phyloP scores from a whole-genome alignment of 176 grass and related monocot species.

The Lolium perenne region DNA sequence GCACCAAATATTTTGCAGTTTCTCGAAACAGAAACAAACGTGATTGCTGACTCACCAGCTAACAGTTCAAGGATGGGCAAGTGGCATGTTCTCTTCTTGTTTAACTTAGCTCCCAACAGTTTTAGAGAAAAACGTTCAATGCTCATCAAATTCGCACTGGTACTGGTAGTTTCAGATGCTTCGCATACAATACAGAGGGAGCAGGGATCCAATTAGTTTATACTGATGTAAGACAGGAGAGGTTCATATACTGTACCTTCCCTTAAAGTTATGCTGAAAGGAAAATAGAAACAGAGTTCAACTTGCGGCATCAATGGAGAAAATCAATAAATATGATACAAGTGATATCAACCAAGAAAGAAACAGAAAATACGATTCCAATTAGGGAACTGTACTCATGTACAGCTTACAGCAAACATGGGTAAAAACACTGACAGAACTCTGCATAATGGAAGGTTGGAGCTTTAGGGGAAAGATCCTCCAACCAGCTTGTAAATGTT shows the following conservation, averaged over 20 bases:
- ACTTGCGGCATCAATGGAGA: background rate
- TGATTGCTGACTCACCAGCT: background rate
- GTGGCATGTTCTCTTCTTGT: background rate
- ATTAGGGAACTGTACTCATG: constrained; percentile 11
- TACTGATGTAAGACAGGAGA: background rate
- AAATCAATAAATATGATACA: constrained; percentile 37
- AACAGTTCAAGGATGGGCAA: background rate
- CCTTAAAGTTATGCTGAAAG: background rate
- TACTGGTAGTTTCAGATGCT: background rate
- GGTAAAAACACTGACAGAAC: background rate
- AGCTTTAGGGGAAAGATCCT: background rate
- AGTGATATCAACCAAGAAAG: constrained; percentile 22
- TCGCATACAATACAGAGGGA: background rate
- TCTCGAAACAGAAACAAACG: no score
- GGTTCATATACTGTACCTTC: background rate
- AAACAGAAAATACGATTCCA: constrained; percentile 6
- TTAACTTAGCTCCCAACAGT: background rate
- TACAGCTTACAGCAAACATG: constrained; percentile 20
- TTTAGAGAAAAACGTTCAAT: background rate
- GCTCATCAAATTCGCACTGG: background rate
- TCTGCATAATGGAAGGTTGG: background rate
- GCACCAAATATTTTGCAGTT: no score
- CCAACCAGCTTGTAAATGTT: background rate
- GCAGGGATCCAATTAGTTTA: background rate
- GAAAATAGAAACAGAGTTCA: background rate